phyloP scores from a whole-genome alignment of 768 basidiomycete species.

The Macrolepiota dolichaula region DNA sequence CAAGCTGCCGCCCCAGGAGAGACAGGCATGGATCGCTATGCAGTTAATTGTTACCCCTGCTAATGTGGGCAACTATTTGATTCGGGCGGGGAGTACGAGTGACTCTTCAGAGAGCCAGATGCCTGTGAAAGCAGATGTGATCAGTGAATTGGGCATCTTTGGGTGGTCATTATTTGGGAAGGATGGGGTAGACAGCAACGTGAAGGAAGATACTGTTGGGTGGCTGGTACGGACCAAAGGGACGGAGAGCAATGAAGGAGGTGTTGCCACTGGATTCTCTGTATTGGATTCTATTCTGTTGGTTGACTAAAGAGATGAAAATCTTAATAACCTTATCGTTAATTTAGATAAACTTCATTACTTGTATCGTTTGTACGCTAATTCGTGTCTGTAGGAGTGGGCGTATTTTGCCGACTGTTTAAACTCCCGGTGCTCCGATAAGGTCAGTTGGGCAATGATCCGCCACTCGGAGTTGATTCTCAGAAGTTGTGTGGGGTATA shows the following conservation, averaged over 20 bases:
- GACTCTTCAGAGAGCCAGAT: conserved; percentile 22
- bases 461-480: background rate
- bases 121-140: conserved; percentile 60
- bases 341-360: background rate
- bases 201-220: conserved; percentile 67
- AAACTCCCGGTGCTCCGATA: too few species aligned
- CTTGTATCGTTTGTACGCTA: too few species aligned
- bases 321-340: background rate
- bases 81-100: conserved; percentile 59
- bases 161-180: conserved; percentile 79
- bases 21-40: conserved; percentile 95
- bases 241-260: conserved; percentile 88
- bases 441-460: too few species aligned
- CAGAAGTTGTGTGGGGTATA: background rate
- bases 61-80: conserved; percentile 66
- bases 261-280: conserved; percentile 80
- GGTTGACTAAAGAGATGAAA: conserved; percentile 32
- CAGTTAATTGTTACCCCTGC: conserved; percentile 80
- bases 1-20: conserved; percentile 52
- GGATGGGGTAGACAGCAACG: conserved; percentile 25
- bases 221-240: conserved; percentile 90
- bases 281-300: conserved; percentile 70
- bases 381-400: too few species aligned
- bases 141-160: conserved; percentile 91
- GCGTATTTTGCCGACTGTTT: too few species aligned